phyloP scores from a whole-genome alignment of 805 yeast genomes.

The Candida piceae region DNA sequence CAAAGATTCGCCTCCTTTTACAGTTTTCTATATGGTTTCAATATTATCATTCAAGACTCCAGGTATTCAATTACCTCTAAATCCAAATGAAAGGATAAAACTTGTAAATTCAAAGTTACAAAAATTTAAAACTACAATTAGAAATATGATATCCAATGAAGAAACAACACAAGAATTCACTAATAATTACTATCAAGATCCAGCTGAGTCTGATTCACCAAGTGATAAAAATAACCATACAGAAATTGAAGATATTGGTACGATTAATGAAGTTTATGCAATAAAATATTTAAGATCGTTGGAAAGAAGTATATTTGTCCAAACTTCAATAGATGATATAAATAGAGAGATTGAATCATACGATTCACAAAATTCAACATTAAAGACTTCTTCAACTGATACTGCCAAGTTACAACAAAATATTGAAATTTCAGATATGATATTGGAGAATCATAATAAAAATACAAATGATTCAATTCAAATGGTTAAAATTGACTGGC shows the following conservation, averaged over 20 bases:
- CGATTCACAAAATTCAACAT: conserved; percentile 14
- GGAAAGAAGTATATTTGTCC: conserved; percentile 22
- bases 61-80: conserved; percentile 10
- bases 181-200: conserved; percentile 13
- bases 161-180: conserved; percentile 9
- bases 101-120: neutral
- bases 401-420: neutral
- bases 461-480: conserved; percentile 6
- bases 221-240: neutral
- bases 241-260: neutral
- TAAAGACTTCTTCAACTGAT: too few species aligned
- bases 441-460: neutral
- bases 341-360: conserved; percentile 13
- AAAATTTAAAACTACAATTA: conserved; percentile 11
- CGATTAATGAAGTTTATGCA: conserved; percentile 17
- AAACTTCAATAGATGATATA: conserved; percentile 19
- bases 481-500: conserved; percentile 18
- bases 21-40: conserved; percentile 18
- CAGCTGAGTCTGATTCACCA: neutral
- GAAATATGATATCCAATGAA: conserved; percentile 15
- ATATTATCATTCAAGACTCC: conserved; percentile 14
- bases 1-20: conserved; percentile 26
- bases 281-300: conserved; percentile 20
- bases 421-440: neutral
- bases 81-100: too few species aligned